Conservation (phyloP, 768 basidiomycete genomes). For the Tephrocybe sp. region DNA sequence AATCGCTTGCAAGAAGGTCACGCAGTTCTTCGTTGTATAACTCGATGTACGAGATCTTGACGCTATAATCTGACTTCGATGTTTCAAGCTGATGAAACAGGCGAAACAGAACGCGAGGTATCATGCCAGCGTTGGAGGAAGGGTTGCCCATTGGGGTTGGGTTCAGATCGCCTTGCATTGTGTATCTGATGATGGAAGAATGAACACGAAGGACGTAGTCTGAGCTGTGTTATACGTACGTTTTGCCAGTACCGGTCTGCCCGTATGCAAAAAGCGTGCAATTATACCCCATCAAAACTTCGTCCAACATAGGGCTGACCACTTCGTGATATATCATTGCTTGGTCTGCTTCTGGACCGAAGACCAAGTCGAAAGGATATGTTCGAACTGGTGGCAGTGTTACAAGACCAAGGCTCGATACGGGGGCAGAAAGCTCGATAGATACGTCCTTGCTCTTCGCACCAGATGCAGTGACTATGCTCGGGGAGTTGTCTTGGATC, state of each 20-base stretch:
- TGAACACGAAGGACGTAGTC: constrained; percentile 4
- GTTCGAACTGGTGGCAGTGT: constrained; percentile 77
- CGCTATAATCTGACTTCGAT: constrained; percentile 78
- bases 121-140: constrained; percentile 89
- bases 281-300: constrained; percentile 95
- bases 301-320: constrained; percentile 87
- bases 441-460: constrained; percentile 75
- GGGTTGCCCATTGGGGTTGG: constrained; percentile 87
- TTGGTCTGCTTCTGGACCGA: constrained; percentile 97
- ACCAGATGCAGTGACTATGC: constrained; percentile 78
- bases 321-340: constrained; percentile 92
- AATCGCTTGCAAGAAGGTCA: constrained; percentile 84
- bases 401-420: constrained; percentile 71
- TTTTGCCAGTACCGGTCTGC: constrained; percentile 98
- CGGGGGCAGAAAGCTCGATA: constrained; percentile 73
- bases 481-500: constrained; percentile 82
- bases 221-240: constrained; percentile 53
- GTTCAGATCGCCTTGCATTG: constrained; percentile 94
- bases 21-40: constrained; percentile 98
- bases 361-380: constrained; percentile 94
- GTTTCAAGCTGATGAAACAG: constrained; percentile 88
- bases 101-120: constrained; percentile 89
- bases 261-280: constrained; percentile 98
- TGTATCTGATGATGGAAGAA: constrained; percentile 52
- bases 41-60: constrained; percentile 93